Evolutionary conservation across 495 filamentous ascomycete genomes (phyloP), one percentile per base, ranked within the genome.

Genomic region (Aspergillus mulundensis): DNA sequence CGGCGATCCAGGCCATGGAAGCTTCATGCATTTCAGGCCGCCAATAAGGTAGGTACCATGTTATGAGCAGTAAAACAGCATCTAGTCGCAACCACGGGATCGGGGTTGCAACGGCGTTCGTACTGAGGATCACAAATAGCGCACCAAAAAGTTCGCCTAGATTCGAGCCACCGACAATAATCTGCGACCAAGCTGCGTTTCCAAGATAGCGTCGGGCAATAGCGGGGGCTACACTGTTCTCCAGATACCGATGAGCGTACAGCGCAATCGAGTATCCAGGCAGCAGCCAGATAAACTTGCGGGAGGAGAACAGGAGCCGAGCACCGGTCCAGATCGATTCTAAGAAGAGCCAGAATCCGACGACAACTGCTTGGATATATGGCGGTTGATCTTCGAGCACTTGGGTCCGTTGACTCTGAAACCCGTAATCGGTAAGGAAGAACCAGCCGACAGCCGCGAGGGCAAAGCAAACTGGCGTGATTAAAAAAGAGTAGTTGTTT

Each of bases 81-180:
- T 78, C 74, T 12, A 77, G 32, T 0, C 75, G 62, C 32, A 78
- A 46, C 75, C 75, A 77, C 2, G 74, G 72, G 23, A 78, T 70
- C 12, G 75, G 75, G 23, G 72, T 77, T 16, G 67, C 66, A 23
- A 76, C 61, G 14, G 63, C 47, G 38, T 73, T 70, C 14, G 68
- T 72, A 50, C 76, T 66, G n/a, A 78, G 61, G 46, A 74, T 66
- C 10, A 78, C 74, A 16, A 61, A 61, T n/a, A 74, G 43, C 1
- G 75, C 74, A 10, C 75, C 74, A 1, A 76, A 60, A 7, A 77
- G 64, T 50, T 78, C 74, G 15, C 75, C 75, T 7, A 76, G 51
- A 51, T 78, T 78, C 15, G 66, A 70, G 2, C 75, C 74, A 44
- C 75, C 74, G 39, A 77, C 70, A 32, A 76, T 73, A 45, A 77